Evolutionary conservation across 495 filamentous ascomycete species (phyloP).

Genomic region (Annulohypoxylon nitens): DNA sequence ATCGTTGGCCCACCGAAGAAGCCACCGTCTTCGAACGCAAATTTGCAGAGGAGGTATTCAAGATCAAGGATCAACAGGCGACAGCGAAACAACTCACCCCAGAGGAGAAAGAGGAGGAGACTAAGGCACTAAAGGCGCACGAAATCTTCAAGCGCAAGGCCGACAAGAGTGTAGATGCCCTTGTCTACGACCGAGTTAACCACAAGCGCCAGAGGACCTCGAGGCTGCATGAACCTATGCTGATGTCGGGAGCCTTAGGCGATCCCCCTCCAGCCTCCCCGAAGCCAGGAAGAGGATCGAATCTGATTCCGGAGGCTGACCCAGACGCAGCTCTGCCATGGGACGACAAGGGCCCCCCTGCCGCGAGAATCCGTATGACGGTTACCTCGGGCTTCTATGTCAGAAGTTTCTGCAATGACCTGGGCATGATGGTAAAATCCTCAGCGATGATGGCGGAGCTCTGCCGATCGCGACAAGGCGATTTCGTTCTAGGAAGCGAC

Average conservation of each 20-base stretch:
- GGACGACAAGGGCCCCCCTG: constrained; percentile 71
- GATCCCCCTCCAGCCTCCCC: constrained; percentile 51
- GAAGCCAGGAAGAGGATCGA: constrained; percentile 51
- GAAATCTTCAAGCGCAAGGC: constrained; percentile 63
- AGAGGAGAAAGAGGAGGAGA: constrained; percentile 62
- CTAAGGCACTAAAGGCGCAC: constrained; percentile 58
- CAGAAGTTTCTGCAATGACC: constrained; percentile 89
- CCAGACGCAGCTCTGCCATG: constrained; percentile 55
- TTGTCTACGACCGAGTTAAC: constrained; percentile 57
- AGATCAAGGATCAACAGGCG: constrained; percentile 62
- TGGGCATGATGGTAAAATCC: constrained; percentile 85
- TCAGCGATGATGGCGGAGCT: constrained; percentile 89
- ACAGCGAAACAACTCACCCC: constrained; percentile 56
- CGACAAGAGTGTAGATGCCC: constrained; percentile 58
- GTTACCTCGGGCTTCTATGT: constrained; percentile 98
- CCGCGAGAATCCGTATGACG: constrained; percentile 86
- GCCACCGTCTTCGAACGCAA: constrained; percentile 77
- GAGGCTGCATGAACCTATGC: constrained; percentile 40
- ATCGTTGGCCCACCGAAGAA: constrained; percentile 80
- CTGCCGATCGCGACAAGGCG: constrained; percentile 81
- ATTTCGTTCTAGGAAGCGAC: constrained; percentile 72
- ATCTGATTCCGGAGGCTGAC: constrained; percentile 53
- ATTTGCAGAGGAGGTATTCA: constrained; percentile 77
- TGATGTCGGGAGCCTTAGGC: constrained; percentile 68
- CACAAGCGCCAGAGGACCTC: constrained; percentile 53